Base-by-base conservation (phyloP, 75 land plant genomes). In the Ceratopteris richardii region DNA sequence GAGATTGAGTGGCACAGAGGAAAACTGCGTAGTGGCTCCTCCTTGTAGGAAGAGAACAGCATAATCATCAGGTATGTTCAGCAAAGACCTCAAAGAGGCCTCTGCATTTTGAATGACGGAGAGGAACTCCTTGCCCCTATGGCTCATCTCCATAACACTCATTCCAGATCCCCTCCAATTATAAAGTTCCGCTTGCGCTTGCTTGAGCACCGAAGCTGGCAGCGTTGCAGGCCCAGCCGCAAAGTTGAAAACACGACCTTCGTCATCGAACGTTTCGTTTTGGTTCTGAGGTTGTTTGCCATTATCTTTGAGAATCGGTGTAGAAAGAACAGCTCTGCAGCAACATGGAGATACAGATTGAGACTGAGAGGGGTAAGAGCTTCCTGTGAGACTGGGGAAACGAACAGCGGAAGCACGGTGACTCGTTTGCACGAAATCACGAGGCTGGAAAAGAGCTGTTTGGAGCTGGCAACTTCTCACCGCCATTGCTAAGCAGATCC, bases 121-220 rank as follows among this genome's bases (percentile, higher is more conserved):
- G 17, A 60, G 60, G 68, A 94, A 94, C 29, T 86, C 91, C 73
- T 94, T 94, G 27, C 98, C 85, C 7, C 96, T 61, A 64, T 94
- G 98, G 70, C 87, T 82, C 87, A 90, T 75, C 61, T 94, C 98
- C 91, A 86, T 86, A 57, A 94, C 71, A 69, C 91, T 86, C 96
- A 94, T 94, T 24, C 98, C 96, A 48, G 74, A 72, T 52, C 80
- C 88, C 40, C 67, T 51, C 87, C 87, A 94, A 81, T 83, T 79
- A 76, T 58, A 72, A 55, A 94, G 96, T 68, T 94, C 98, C 13
- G 78, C 69, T 73, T 94, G 88, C 40, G 98, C 98, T 63, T 75
- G 70, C 51, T 67, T 67, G 53, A 94, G 57, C 26, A 94, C 98
- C 41, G 46, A 58, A 51, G 65, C 85, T 11, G 98, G 98, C 59